Evolutionary conservation across 345 rosid species (phyloP).

Genomic region (Alliaria petiolata): DNA sequence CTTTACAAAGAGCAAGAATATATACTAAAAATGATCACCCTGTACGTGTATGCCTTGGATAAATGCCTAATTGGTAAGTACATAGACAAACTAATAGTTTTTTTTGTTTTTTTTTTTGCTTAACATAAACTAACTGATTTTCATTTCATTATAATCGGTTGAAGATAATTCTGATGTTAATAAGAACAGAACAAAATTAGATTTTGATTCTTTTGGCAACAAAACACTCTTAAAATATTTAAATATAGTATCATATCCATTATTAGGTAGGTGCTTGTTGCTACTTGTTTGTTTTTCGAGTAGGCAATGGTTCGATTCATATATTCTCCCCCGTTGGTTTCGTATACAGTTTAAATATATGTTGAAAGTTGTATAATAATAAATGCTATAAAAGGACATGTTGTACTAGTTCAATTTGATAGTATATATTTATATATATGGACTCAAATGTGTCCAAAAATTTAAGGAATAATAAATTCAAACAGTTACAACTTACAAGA

Average conservation of each 20-base stretch:
- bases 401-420: neutral
- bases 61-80: no score
- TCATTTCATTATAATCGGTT: neutral
- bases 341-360: neutral
- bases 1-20: neutral
- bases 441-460: constrained; percentile 18
- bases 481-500: constrained; percentile 30
- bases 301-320: constrained; percentile 5
- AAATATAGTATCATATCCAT: neutral
- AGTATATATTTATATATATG: neutral
- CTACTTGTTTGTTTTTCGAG: neutral
- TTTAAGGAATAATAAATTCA: neutral
- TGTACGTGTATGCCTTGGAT: neutral
- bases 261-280: constrained; percentile 9
- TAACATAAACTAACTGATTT: no score
- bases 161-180: neutral
- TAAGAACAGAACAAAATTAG: neutral
- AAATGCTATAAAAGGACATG: constrained; percentile 20
- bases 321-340: neutral
- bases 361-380: neutral
- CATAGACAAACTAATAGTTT: neutral
- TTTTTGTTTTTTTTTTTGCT: no score
- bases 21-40: neutral
- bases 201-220: neutral
- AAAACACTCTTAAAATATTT: neutral